Conservation (phyloP, 805 yeast species). For the Suhomyces prunicola region DNA sequence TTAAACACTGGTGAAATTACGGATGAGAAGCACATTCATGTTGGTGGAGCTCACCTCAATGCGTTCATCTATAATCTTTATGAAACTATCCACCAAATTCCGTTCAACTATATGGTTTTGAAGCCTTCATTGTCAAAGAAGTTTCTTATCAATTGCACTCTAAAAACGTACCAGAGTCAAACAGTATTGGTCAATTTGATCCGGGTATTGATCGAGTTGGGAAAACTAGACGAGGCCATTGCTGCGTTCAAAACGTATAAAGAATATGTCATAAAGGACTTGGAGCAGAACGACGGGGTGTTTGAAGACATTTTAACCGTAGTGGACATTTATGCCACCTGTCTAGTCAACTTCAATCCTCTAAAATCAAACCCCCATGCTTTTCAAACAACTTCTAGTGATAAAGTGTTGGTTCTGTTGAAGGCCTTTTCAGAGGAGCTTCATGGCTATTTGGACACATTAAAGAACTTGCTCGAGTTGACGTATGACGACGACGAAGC, state of each 20-base stretch:
- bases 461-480: constrained; percentile 23
- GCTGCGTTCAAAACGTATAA: constrained; percentile 40
- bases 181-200: constrained; percentile 31
- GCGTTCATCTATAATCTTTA: constrained; percentile 30
- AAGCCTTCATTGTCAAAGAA: constrained; percentile 18
- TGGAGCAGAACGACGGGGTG: constrained; percentile 27
- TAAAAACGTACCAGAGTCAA: constrained; percentile 38
- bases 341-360: constrained; percentile 37
- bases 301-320: constrained; percentile 31
- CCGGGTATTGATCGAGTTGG: constrained; percentile 27
- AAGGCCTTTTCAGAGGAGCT: constrained; percentile 17
- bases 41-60: constrained; percentile 12
- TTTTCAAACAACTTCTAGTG: constrained; percentile 25
- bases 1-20: not conserved
- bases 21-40: not conserved
- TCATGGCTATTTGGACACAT: constrained; percentile 19
- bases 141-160: constrained; percentile 27
- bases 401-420: constrained; percentile 19
- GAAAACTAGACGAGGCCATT: constrained; percentile 42
- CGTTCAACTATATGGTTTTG: constrained; percentile 14
- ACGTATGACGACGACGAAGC: constrained; percentile 23
- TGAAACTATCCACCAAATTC: constrained; percentile 25
- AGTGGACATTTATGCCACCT: constrained; percentile 30
- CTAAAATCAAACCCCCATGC: constrained; percentile 18
- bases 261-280: constrained; percentile 31